Percentiles rank a stretch among this genome's conserved stretches.
Evolutionary conservation across 2,329 filamentous ascomycete genomes (phyloP).

Genomic region (Pseudogymnoascus sp.): DNA sequence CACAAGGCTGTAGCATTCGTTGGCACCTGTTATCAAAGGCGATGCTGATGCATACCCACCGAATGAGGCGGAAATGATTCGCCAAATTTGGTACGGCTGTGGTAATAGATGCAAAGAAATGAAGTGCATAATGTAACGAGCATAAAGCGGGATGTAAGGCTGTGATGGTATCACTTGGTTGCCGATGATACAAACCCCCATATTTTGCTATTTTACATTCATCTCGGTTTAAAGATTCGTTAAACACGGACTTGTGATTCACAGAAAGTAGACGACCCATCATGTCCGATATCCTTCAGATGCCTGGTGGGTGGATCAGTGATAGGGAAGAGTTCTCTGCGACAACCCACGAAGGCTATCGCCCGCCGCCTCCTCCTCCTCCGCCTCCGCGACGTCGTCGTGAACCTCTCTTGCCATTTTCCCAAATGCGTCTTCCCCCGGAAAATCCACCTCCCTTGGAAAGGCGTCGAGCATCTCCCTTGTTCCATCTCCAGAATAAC

Average conservation of each 20-base stretch:
- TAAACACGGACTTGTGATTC: neutral
- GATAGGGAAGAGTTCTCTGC: neutral
- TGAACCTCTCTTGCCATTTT: neutral
- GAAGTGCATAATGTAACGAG: neutral
- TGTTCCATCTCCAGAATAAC: no score
- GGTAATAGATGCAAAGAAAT: neutral
- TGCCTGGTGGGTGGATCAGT: neutral
- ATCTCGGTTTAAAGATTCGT: neutral
- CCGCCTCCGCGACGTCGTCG: neutral
- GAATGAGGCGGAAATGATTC: neutral
- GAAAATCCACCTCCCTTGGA: neutral
- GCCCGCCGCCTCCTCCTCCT: neutral
- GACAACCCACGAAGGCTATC: neutral
- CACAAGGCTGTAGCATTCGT: neutral
- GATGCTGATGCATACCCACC: neutral
- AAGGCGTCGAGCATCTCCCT: neutral
- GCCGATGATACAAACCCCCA: neutral
- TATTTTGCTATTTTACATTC: neutral
- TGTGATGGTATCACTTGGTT: neutral
- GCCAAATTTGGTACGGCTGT: neutral
- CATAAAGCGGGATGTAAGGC: neutral
- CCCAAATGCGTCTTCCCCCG: neutral
- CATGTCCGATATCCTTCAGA: neutral
- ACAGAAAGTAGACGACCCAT: neutral
- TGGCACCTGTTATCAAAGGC: neutral